Evolutionary conservation across 768 basidiomycete genomes (phyloP).

Genomic region (Boletellus ananas): DNA sequence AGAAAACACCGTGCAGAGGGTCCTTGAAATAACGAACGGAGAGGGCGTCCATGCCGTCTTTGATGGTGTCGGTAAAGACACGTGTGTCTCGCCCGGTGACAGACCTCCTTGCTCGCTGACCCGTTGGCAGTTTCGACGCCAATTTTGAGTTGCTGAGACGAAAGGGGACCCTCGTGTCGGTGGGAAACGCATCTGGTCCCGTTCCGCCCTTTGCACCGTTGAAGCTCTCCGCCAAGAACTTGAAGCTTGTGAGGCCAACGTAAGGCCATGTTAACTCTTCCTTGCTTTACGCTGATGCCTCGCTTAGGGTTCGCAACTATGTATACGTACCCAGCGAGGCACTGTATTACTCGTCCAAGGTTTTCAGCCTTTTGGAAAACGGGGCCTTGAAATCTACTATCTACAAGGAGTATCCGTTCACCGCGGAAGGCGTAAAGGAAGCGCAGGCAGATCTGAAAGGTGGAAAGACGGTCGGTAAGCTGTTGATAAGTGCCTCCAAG

Average conservation of each 20-base stretch:
- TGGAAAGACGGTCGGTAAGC: conserved; percentile 81
- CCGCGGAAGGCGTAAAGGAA: conserved; percentile 68
- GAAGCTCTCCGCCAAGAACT: conserved; percentile 75
- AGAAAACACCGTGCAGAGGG: conserved; percentile 71
- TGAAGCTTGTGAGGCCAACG: conserved; percentile 76
- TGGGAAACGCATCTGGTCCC: conserved; percentile 90
- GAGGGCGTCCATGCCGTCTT: conserved; percentile 83
- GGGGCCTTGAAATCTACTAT: conserved; percentile 65
- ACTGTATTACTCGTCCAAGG: conserved; percentile 55
- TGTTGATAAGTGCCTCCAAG: conserved; percentile 66
- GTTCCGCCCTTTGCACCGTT: conserved; percentile 73
- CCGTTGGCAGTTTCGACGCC: conserved; percentile 55
- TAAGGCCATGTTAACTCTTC: conserved; percentile 30
- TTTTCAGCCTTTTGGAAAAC: conserved; percentile 57
- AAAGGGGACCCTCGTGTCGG: conserved; percentile 86
- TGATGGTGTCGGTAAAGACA: conserved; percentile 97
- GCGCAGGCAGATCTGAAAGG: conserved; percentile 76
- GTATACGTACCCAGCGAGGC: conserved; percentile 70
- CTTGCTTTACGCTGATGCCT: conserved; percentile 2
- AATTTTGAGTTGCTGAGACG: conserved; percentile 78
- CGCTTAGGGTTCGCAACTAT: conserved; percentile 65
- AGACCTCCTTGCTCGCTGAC: conserved; percentile 3
- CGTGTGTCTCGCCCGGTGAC: conserved; percentile 45
- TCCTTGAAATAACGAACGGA: conserved; percentile 71
- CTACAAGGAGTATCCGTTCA: conserved; percentile 79